Evolutionary conservation across 345 rosid species (phyloP), one percentile per base, ranked within the genome.

Genomic region (Gossypium anomalum): DNA sequence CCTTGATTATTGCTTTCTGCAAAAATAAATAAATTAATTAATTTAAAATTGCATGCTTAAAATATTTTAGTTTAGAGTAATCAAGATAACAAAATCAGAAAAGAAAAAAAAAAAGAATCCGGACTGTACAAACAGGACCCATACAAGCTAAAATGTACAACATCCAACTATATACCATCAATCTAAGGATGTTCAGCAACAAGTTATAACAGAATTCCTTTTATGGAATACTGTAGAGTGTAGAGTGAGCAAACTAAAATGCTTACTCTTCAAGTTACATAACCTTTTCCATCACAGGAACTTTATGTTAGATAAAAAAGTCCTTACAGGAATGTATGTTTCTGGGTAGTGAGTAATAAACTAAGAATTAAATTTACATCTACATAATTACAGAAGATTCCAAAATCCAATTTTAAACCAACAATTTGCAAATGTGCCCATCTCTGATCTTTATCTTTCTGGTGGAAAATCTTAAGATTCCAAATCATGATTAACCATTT

Each of bases 1-100:
- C 98, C 79, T 84, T 90, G 79, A 80, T 83, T 22, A 94, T 85
- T 16, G 97, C 80, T 91, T 91, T 90, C 98, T 94, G 92, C 86
- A 81, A 79, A 79, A 76, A 71, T 57, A 56, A 70, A 76, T 8
- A 48, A 17, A 66, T 14, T 7, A 4, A 48, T 65, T n/a, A 51
- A 73, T 34, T 34, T 34, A 68, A 56, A 77, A 23, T 6, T 23
- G 41, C 41, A 2, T 47, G 2, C 15, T 70, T 22, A 53, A 17
- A 70, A 11, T 1, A 14, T 51, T 34, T 51, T 17, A 65, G 34
- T 34, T 53, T 53, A n/a, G 15, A 10, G 3, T 9, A 27, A 70
- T n/a, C 61, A 53, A 53, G 25, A 58, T 23, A 25, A 45, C 3
- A 43, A 38, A 19, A 59, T 57, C n/a, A 71, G 3, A 59, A 44